phyloP scores from a whole-genome alignment of 1,284 basidiomycete species.

The Naganishia albida region DNA sequence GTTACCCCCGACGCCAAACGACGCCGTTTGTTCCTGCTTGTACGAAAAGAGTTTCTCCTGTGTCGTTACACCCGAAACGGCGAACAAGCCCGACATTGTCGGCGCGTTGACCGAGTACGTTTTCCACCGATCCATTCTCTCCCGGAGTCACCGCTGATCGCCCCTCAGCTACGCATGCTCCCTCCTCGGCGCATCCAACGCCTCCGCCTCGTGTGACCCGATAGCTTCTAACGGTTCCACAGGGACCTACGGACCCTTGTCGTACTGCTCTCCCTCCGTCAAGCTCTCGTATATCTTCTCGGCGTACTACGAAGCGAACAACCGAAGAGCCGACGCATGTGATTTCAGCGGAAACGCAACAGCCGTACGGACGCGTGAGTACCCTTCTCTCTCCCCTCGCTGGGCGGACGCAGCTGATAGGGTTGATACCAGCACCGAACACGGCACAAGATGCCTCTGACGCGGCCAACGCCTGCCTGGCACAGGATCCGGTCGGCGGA shows the following conservation, averaged over 20 bases:
- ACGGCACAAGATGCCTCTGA: conserved; percentile 60
- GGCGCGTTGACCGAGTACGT: conserved; percentile 63
- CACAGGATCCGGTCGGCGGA: conserved; percentile 62
- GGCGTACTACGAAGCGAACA: conserved; percentile 69
- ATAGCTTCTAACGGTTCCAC: conserved; percentile 71
- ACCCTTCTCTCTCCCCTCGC: neutral
- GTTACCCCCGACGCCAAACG: conserved; percentile 80
- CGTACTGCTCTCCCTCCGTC: conserved; percentile 67
- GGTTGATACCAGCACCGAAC: conserved; percentile 27
- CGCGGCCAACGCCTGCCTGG: conserved; percentile 70
- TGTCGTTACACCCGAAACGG: conserved; percentile 64
- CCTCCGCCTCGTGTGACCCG: conserved; percentile 62
- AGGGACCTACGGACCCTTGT: conserved; percentile 73
- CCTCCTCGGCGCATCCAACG: conserved; percentile 64
- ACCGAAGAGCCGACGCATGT: conserved; percentile 61
- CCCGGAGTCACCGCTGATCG: neutral
- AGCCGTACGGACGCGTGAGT: conserved; percentile 47
- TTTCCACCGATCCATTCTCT: neutral
- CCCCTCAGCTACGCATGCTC: conserved; percentile 64
- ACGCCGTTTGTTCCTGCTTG: conserved; percentile 75
- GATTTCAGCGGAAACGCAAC: conserved; percentile 80
- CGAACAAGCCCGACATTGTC: conserved; percentile 66
- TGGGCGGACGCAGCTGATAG: neutral
- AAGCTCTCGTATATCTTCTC: conserved; percentile 83
- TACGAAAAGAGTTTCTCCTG: conserved; percentile 67